phyloP scores from a whole-genome alignment of 306 rosid genomes.

The Ziziphus jujuba region DNA sequence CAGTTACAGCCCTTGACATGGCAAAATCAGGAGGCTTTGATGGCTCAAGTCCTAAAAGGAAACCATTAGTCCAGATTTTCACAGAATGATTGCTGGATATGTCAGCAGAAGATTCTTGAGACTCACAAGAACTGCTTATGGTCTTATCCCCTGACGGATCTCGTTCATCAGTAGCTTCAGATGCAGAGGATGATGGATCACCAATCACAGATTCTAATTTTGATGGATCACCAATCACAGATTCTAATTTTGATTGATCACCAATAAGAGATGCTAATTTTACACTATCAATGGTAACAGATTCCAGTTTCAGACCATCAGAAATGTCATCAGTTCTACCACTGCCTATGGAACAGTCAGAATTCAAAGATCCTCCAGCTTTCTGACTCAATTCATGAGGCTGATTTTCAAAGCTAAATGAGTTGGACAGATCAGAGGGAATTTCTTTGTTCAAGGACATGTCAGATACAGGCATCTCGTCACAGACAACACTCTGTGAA shows the following conservation, averaged over 20 bases:
- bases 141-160: conserved; percentile 38
- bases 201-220: conserved; percentile 36
- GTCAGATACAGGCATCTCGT: conserved; percentile 26
- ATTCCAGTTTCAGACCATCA: conserved; percentile 37
- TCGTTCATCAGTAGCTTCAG: conserved; percentile 31
- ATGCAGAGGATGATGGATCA: conserved; percentile 31
- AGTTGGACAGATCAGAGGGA: conserved; percentile 26
- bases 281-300: conserved; percentile 32
- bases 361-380: conserved; percentile 27
- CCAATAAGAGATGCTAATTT: conserved; percentile 35
- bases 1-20: conserved; percentile 45
- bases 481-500: conserved; percentile 15
- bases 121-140: conserved; percentile 30
- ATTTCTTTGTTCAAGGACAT: conserved; percentile 39
- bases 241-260: conserved; percentile 29
- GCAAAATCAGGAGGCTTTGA: conserved; percentile 85
- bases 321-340: conserved; percentile 22
- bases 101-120: conserved; percentile 47
- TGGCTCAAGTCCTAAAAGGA: conserved; percentile 93
- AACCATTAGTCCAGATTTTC: conserved; percentile 94
- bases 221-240: conserved; percentile 30
- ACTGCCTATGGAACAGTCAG: conserved; percentile 29
- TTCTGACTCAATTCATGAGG: conserved; percentile 30
- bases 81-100: conserved; percentile 51
- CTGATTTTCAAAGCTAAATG: conserved; percentile 21